Conservation (phyloP, 2,329 filamentous ascomycete genomes). For the Alternaria sp. region DNA sequence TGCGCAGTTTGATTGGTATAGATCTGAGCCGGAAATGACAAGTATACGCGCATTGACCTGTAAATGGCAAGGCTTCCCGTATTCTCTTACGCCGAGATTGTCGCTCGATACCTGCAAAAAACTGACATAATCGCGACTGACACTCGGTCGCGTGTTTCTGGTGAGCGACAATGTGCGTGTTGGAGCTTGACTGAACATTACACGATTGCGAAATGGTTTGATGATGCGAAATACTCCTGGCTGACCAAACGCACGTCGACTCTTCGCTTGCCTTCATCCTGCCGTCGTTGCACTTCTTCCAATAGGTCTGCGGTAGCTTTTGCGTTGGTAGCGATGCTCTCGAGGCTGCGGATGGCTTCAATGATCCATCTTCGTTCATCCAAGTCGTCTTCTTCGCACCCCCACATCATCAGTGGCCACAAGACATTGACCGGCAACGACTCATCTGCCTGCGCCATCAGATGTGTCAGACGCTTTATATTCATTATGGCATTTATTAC, state of each 20-base stretch:
- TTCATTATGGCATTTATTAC: conserved; percentile 57
- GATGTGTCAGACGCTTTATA: conserved; percentile 56
- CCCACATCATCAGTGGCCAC: conserved; percentile 64
- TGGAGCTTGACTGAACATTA: conserved; percentile 28
- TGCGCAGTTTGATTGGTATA: background rate
- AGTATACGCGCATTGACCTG: background rate
- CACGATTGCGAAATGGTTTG: conserved; percentile 61
- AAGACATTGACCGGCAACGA: conserved; percentile 63
- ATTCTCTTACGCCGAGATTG: background rate
- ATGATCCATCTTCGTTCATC: conserved; percentile 60
- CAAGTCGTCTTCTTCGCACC: conserved; percentile 60
- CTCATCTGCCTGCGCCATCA: conserved; percentile 55
- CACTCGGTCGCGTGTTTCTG: background rate
- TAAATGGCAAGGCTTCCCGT: background rate
- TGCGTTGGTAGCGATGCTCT: conserved; percentile 50
- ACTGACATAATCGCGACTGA: background rate
- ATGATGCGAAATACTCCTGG: conserved; percentile 55
- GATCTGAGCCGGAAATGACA: background rate
- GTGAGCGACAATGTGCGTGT: background rate
- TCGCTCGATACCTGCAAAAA: background rate
- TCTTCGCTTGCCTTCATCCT: conserved; percentile 46
- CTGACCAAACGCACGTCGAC: conserved; percentile 50
- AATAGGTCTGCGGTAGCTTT: conserved; percentile 50
- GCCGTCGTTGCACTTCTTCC: conserved; percentile 48
- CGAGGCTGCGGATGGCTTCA: conserved; percentile 53